A percentile compares a stretch with the other conserved stretches of the same genome.
phyloP scores from a whole-genome alignment of 441 rosid genomes.

The Pelargonium myrrhifolium region DNA sequence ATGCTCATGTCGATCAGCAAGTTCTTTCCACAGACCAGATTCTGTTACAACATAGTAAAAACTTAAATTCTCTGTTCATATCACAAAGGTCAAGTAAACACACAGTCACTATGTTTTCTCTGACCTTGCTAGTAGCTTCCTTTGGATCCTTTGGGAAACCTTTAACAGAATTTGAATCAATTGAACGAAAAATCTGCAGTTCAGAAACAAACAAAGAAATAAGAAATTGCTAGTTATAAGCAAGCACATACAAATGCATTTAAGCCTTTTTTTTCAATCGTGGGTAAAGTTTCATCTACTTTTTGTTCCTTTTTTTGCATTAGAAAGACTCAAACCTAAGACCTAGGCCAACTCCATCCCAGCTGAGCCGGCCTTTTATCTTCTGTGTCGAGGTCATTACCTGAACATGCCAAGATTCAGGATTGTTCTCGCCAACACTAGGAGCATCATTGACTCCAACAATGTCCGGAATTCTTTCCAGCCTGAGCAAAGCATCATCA shows the following conservation, averaged over 20 bases:
- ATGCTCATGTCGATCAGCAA: constrained; percentile 97
- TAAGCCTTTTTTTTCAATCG: neutral
- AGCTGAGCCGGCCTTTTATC: constrained; percentile 14
- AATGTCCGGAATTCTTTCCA: constrained; percentile 79
- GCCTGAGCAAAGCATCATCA: constrained; percentile 79
- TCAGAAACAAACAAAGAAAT: constrained; percentile 15
- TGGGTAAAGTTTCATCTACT: neutral
- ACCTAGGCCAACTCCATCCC: neutral
- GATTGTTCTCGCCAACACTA: constrained; percentile 33
- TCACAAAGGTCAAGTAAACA: neutral
- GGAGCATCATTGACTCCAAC: constrained; percentile 59
- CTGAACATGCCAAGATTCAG: constrained; percentile 96
- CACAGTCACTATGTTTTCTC: constrained; percentile 16
- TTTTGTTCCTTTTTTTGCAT: neutral
- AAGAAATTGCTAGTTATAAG: constrained; percentile 3
- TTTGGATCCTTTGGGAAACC: constrained; percentile 88
- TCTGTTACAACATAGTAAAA: constrained; percentile 44
- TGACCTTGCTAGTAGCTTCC: constrained; percentile 67
- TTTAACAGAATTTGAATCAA: constrained; percentile 86
- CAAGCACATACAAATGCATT: neutral
- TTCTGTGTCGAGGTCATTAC: constrained; percentile 30
- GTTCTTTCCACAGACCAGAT: constrained; percentile 85
- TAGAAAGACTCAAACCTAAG: constrained; percentile 9
- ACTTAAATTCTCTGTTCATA: constrained; percentile 16
- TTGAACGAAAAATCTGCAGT: constrained; percentile 86